Conservation (phyloP, 2,329 filamentous ascomycete genomes). For the Conoideocrella luteorostrata region DNA sequence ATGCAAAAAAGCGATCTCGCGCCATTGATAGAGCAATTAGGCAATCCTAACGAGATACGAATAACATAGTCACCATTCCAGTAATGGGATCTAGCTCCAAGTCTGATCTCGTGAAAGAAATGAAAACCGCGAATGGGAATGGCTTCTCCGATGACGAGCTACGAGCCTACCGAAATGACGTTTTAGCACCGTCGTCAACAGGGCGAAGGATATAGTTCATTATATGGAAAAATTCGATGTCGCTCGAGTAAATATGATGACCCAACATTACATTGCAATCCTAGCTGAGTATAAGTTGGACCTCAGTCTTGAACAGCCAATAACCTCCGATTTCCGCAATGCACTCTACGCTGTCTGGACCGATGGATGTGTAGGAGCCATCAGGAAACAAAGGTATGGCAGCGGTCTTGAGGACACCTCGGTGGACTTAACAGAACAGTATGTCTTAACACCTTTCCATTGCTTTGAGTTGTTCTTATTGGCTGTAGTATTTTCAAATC, state of each 20-base stretch:
- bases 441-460: not conserved
- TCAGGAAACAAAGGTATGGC: not conserved
- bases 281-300: not conserved
- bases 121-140: not conserved
- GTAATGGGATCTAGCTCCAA: not conserved
- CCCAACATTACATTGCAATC: not conserved
- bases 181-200: not conserved
- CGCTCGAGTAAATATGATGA: not conserved
- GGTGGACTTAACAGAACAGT: not conserved
- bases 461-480: not conserved
- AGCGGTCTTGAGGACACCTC: not conserved
- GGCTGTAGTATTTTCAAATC: not conserved
- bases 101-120: not conserved
- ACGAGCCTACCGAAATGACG: not conserved
- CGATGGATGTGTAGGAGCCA: not conserved
- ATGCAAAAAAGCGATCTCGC: not conserved
- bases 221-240: not conserved
- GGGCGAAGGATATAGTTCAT: not conserved
- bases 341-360: not conserved
- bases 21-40: not conserved
- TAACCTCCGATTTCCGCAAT: not conserved
- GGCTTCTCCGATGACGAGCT: not conserved
- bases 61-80: not conserved
- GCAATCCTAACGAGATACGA: not conserved
- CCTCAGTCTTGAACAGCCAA: not conserved